Conservation (phyloP, 352 stramenopile genomes). For the Globisporangium splendens region DNA sequence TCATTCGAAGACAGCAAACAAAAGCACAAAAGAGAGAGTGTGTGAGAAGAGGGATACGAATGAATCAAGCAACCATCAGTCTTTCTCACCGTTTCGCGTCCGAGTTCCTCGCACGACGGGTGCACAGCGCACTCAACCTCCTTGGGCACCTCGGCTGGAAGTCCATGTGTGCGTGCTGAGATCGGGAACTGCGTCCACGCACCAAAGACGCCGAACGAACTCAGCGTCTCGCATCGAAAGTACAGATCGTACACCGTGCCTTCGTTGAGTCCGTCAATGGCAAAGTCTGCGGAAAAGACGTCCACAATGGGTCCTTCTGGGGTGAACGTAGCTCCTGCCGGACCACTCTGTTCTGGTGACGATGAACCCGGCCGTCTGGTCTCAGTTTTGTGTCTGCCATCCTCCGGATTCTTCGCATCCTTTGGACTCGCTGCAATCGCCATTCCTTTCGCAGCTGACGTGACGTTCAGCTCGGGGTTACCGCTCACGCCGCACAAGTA, state of each 20-base stretch:
- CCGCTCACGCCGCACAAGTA: constrained; percentile 56
- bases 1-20: not conserved
- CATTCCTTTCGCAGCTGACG: constrained; percentile 34
- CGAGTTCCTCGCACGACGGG: constrained; percentile 43
- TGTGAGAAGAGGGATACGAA: not conserved
- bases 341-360: not conserved
- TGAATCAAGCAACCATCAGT: not conserved
- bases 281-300: constrained; percentile 20
- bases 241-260: constrained; percentile 71
- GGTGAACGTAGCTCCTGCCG: not conserved
- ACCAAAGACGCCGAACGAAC: constrained; percentile 65
- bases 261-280: constrained; percentile 46
- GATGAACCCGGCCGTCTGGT: too few relatives aligned
- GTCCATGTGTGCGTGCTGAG: constrained; percentile 51
- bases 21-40: not conserved
- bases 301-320: too few relatives aligned
- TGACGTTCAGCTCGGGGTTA: constrained; percentile 65
- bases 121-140: constrained; percentile 44
- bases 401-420: not conserved
- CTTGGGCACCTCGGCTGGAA: constrained; percentile 65
- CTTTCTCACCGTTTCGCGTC: constrained; percentile 39
- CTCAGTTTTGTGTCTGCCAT: not conserved
- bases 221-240: constrained; percentile 69
- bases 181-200: constrained; percentile 46
- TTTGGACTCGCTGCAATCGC: constrained; percentile 7